These are phyloP conservation scores for Albophoma yamanashiensis DNA, from an alignment of 2,329 filamentous ascomycete genomes.

Conservation along the genomic window DNA sequence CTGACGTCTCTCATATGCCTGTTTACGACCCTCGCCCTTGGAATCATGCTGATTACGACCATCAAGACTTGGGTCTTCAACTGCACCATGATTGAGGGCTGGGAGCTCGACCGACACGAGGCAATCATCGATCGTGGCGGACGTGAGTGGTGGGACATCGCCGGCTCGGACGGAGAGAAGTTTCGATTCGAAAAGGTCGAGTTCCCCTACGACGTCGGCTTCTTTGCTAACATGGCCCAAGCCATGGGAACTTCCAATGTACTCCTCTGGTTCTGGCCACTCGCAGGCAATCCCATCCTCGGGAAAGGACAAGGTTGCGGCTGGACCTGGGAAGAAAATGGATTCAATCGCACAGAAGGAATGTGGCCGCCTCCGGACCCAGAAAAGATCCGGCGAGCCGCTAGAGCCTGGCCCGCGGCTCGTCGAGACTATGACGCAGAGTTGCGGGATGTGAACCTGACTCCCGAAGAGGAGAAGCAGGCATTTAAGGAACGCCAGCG, in stretches of 20 bases:
- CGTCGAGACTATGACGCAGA: constrained; percentile 22
- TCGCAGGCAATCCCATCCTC: constrained; percentile 41
- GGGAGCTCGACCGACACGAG: constrained; percentile 59
- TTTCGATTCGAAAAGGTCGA: constrained; percentile 53
- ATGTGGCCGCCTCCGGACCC: constrained; percentile 56
- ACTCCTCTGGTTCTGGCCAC: constrained; percentile 59
- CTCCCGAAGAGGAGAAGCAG: constrained; percentile 32
- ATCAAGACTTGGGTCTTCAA: constrained; percentile 54
- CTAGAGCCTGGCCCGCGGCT: constrained; percentile 26
- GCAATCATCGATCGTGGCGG: constrained; percentile 38
- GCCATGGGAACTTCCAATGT: constrained; percentile 63
- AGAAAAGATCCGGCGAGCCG: constrained; percentile 41
- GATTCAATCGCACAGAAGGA: constrained; percentile 54
- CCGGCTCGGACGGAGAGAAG: constrained; percentile 22
- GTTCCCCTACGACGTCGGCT: constrained; percentile 72
- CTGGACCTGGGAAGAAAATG: constrained; percentile 64
- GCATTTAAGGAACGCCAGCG: constrained; percentile 40
- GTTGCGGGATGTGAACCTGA: constrained; percentile 22
- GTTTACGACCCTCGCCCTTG: constrained; percentile 49
- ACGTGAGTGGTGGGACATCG: constrained; percentile 32
- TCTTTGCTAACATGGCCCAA: constrained; percentile 63
- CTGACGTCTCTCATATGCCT: constrained; percentile 46
- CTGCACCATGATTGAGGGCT: constrained; percentile 71
- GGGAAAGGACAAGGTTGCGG: constrained; percentile 28
- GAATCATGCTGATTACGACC: constrained; percentile 54